phyloP scores from a whole-genome alignment of 805 yeast species.

The Cyberlindnera japonica region DNA sequence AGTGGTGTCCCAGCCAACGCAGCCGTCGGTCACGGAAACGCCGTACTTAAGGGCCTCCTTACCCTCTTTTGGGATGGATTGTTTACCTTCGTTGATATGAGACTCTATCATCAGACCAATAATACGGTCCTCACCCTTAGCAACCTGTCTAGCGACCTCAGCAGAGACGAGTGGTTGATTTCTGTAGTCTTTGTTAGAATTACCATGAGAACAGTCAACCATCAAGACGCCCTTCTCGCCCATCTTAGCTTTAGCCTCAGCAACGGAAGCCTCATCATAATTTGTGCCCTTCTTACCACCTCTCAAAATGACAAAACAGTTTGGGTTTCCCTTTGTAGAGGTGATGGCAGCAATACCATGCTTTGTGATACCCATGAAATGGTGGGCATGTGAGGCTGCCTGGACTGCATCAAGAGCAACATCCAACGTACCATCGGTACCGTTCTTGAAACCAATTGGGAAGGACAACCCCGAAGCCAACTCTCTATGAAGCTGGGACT shows the following conservation, averaged over 20 bases:
- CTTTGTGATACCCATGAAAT: slow-evolving; percentile 95
- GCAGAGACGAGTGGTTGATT: slow-evolving; percentile 94
- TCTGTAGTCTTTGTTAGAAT: slow-evolving; percentile 88
- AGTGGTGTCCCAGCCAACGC: slow-evolving; percentile 91
- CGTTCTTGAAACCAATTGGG: slow-evolving; percentile 98
- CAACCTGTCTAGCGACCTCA: slow-evolving; percentile 76
- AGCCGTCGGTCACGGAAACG: slow-evolving; percentile 94
- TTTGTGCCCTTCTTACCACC: slow-evolving; percentile 96
- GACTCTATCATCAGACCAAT: slow-evolving; percentile 97
- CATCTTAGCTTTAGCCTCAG: slow-evolving; percentile 66
- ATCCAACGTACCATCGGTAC: slow-evolving; percentile 91
- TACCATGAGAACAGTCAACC: slow-evolving; percentile 99
- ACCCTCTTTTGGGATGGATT: slow-evolving; percentile 79
- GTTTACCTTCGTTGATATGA: slow-evolving; percentile 88
- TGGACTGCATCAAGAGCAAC: slow-evolving; percentile 93
- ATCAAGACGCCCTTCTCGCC: slow-evolving; percentile 52
- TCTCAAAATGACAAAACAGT: slow-evolving; percentile 90
- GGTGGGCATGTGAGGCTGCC: slow-evolving; percentile 90
- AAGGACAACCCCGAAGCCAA: slow-evolving; percentile 96
- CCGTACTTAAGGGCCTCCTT: slow-evolving; percentile 81
- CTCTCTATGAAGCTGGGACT: slow-evolving; percentile 96
- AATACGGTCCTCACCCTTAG: slow-evolving; percentile 73
- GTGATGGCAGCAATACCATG: slow-evolving; percentile 96
- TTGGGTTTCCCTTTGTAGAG: slow-evolving; percentile 91
- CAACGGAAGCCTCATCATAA: slow-evolving; percentile 78